Base-by-base conservation (phyloP, 1,284 basidiomycete genomes). In the Rhodofomes roseus region DNA sequence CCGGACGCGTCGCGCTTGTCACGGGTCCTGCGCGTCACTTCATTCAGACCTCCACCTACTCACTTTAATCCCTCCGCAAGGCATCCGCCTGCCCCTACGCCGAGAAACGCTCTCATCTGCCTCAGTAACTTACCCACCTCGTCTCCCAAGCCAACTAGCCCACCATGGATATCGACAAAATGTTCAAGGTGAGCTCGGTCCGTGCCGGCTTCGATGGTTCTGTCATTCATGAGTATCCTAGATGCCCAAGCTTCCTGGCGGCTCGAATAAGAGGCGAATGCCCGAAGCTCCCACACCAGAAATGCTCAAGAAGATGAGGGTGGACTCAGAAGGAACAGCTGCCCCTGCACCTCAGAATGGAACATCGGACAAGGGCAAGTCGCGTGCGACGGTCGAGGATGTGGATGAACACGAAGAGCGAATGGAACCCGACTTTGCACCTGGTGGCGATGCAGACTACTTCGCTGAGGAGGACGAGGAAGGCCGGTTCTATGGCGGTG, bases 401-500 rank as follows among this genome's bases (percentile, higher is more conserved):
- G 81, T 68, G 46, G 70, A 74, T 23, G 77, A 77, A 16, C 80
- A 85, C 23, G 80, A 81, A 31, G 72, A 73, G 18, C 77, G 78
- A 18, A 76, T 73, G 56, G 77, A 79, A 20, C 65, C 63, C 2
- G 76, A 79, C 57, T 92, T 93, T 73, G 91, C 90, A 1, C 88
- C 91, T 4, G 90, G 90, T 8, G 89, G 87, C 29, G 92, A 95
- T 65, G 90, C 92, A 0, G 93, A 96, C 70, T 95, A 95, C 70
- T 95, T 91, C 68, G 84, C 72, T 0, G 95, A 95, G 66, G 94
- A 96, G 71, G 95, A 96, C 68, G 92, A 90, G 27, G 94, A 96
- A 65, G 95, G 95, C 0, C 81, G 95, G 14, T 96, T 97, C 77
- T 97, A 91, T 70, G 95, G 95, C 31, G 93, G 95, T 2, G 95